These are phyloP conservation scores for Exophiala lecanii-corni DNA, from an alignment of 2,329 filamentous ascomycete species.

Conservation along the genomic window DNA sequence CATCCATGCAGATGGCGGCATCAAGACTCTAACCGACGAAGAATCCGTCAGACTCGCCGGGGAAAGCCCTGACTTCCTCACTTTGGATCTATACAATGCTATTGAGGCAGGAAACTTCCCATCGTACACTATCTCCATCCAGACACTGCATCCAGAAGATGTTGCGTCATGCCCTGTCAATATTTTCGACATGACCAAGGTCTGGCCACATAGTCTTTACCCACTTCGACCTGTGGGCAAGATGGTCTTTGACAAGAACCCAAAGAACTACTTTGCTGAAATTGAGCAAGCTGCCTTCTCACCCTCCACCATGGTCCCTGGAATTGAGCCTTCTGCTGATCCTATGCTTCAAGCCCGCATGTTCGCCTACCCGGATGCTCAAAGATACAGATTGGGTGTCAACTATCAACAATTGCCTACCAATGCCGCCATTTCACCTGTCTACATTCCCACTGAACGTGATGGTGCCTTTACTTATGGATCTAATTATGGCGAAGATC, in stretches of 20 bases:
- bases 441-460: constrained; percentile 51
- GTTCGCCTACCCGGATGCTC: constrained; percentile 57
- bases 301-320: constrained; percentile 61
- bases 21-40: constrained; percentile 54
- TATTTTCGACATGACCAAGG: constrained; percentile 66
- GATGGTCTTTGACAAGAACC: constrained; percentile 61
- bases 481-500: constrained; percentile 56
- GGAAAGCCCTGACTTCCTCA: constrained; percentile 59
- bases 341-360: constrained; percentile 58
- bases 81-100: constrained; percentile 60
- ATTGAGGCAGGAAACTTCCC: constrained; percentile 59
- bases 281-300: constrained; percentile 63
- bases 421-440: constrained; percentile 30
- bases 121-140: constrained; percentile 61
- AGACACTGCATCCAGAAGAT: constrained; percentile 58
- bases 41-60: constrained; percentile 52
- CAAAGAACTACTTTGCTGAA: constrained; percentile 64
- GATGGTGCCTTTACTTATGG: constrained; percentile 35
- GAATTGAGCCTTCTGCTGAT: constrained; percentile 59
- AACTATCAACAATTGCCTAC: constrained; percentile 40
- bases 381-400: constrained; percentile 37
- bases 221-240: constrained; percentile 59
- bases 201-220: constrained; percentile 61
- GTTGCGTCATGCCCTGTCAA: constrained; percentile 59
- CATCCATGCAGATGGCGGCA: constrained; percentile 59